Conservation (phyloP, 202 grass and related monocot genomes). For the Eragrostis tef region DNA sequence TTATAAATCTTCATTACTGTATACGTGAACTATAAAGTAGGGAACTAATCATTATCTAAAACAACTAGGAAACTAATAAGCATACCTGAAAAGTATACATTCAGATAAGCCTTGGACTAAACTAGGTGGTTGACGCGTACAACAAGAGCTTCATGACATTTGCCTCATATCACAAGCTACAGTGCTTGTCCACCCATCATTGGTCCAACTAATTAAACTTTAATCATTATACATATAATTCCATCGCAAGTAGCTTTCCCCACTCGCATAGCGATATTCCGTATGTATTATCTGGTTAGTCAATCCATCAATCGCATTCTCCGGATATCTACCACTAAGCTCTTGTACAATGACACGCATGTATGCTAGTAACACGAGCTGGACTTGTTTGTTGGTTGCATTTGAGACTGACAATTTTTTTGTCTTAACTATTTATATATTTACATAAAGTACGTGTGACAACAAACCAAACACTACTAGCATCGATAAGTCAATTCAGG, state of each 20-base stretch:
- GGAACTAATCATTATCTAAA: no score
- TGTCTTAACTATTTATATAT: not conserved
- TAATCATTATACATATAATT: not conserved
- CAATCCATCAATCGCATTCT: conserved; percentile 7
- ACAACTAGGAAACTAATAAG: not conserved
- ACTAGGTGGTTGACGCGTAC: conserved; percentile 38
- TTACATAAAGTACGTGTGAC: not conserved
- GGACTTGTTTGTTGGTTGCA: not conserved
- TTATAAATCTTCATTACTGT: not conserved
- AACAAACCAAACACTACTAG: not conserved
- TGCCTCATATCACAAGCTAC: not conserved
- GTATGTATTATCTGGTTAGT: not conserved
- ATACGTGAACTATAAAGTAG: not conserved
- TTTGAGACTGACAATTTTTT: not conserved
- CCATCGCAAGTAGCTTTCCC: conserved; percentile 18
- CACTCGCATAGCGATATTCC: not conserved
- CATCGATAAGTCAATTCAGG: not conserved
- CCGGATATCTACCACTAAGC: not conserved
- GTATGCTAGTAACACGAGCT: not conserved
- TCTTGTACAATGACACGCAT: not conserved
- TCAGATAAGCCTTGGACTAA: conserved; percentile 7
- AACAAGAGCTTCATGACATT: conserved; percentile 7
- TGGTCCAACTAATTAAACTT: not conserved
- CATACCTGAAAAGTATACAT: conserved; percentile 9
- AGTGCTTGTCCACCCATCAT: not conserved